Conservation (phyloP, 1,284 basidiomycete genomes). For the Apiotrichum porosum region DNA sequence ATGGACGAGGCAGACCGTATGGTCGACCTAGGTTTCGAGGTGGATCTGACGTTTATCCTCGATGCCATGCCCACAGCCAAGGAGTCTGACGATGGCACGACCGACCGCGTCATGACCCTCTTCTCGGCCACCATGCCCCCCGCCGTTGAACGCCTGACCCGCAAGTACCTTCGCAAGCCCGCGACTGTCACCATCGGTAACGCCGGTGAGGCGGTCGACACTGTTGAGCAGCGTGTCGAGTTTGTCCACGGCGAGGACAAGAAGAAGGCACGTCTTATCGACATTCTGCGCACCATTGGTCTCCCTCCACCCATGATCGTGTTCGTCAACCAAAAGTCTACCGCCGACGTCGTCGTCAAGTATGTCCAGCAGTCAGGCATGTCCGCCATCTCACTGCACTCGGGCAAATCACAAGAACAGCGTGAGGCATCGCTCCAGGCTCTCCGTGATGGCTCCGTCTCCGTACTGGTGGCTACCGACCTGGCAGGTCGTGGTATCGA, state of each 20-base stretch:
- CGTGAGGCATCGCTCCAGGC: conserved; percentile 85
- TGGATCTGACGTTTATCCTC: conserved; percentile 88
- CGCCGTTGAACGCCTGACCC: conserved; percentile 85
- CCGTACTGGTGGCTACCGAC: conserved; percentile 92
- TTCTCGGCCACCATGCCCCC: conserved; percentile 99
- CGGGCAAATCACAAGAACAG: conserved; percentile 95
- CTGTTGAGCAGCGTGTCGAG: conserved; percentile 93
- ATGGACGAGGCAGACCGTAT: conserved; percentile 99
- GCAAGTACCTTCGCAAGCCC: conserved; percentile 87
- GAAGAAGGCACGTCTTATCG: conserved; percentile 74
- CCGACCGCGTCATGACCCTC: conserved; percentile 79
- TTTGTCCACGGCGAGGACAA: conserved; percentile 89
- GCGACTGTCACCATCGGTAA: conserved; percentile 97
- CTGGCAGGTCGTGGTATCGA: conserved; percentile 98
- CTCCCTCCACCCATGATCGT: conserved; percentile 92
- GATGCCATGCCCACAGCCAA: conserved; percentile 83
- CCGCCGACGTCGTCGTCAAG: conserved; percentile 91
- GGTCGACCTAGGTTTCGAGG: conserved; percentile 96
- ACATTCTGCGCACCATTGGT: conserved; percentile 79
- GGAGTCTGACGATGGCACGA: conserved; percentile 67
- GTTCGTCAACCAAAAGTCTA: conserved; percentile 99
- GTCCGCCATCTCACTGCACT: conserved; percentile 82
- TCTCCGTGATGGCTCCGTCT: conserved; percentile 74
- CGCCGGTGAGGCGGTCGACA: conserved; percentile 94
- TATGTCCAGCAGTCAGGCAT: conserved; percentile 81